Base-by-base conservation (phyloP, 148 eudicot genomes). In the Chenopodium quinoa region DNA sequence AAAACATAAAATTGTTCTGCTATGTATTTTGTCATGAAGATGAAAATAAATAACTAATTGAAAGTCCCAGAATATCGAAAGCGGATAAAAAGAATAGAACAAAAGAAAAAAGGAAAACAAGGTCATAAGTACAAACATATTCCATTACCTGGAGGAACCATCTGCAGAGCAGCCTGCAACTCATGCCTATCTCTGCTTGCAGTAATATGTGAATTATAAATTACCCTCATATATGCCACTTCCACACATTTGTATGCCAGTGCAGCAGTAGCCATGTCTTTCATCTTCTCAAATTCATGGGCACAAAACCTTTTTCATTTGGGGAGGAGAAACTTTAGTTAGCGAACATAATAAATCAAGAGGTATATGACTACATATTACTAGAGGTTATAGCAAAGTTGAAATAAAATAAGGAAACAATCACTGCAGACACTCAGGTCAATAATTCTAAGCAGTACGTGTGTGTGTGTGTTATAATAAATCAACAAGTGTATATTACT, bases 231-330 rank as follows among this genome's bases (percentile, higher is more conserved):
- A 85, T 92, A 90, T 67, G 98, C 97, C 58, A 94, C 92, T 88
- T 97, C 97, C 91, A 87, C 82, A 81, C 98, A 92, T 79, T 97
- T 97, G 87, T 97, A 97, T 75, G 99, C 99, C 91, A 94, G 86
- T 78, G 99, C 92, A 88, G 98, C 99, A 88, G 91, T 81, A 81
- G 95, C 97, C 94, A 91, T 89, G 84, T 97, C 98, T 84, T 91
- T 92, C 67, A 83, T 85, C 89, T 86, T 94, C 82, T 94, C 99
- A 81, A 78, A 97, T 82, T 94, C 98, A 88, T 85, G 93, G 75
- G 98, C 99, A 88, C 97, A 91, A 86, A 89, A 97, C 88, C 98
- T 85, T 3, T 40, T 71, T 60, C 8, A 68, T 76, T 63, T 50
- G 52, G 54, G 64, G 81, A 11, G 66, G 46, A 75, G 71, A 29